Evolutionary conservation across 345 rosid species (phyloP).

Genomic region (Isatis tinctoria): DNA sequence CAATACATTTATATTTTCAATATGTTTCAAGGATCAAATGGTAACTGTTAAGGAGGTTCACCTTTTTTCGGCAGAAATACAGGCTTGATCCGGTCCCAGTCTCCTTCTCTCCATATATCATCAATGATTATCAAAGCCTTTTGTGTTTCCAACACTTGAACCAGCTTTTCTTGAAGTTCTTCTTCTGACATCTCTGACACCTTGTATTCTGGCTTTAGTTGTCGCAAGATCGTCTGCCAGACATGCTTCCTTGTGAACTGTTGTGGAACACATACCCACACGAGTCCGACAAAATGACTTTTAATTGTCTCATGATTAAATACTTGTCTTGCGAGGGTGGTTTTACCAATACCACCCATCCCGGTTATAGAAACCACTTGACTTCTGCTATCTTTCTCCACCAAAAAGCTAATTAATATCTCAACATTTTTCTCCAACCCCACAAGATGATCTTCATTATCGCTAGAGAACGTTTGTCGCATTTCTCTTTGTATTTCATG

Average conservation of each 20-base stretch:
- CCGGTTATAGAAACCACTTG: no score
- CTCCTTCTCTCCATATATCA: conserved; percentile 35
- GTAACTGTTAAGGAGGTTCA: background rate
- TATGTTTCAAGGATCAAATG: background rate
- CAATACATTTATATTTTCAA: background rate
- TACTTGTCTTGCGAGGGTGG: background rate
- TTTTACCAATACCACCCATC: no score
- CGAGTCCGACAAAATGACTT: conserved; percentile 16
- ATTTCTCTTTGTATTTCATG: no score
- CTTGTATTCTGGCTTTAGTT: background rate
- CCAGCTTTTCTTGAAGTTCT: conserved; percentile 20
- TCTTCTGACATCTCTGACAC: conserved; percentile 24
- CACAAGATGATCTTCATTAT: no score
- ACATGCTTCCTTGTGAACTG: conserved; percentile 22
- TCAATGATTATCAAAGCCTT: conserved; percentile 42
- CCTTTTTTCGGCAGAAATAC: conserved; percentile 26
- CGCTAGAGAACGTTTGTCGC: no score
- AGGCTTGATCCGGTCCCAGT: conserved; percentile 30
- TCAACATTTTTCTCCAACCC: no score
- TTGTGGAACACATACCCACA: conserved; percentile 42
- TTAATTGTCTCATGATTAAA: conserved; percentile 15
- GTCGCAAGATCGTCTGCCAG: conserved; percentile 29
- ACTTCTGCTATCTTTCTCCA: no score
- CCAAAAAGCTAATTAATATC: no score
- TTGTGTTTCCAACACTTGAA: background rate